phyloP scores from a whole-genome alignment of 805 yeast genomes.

The Naumovozyma castellii region DNA sequence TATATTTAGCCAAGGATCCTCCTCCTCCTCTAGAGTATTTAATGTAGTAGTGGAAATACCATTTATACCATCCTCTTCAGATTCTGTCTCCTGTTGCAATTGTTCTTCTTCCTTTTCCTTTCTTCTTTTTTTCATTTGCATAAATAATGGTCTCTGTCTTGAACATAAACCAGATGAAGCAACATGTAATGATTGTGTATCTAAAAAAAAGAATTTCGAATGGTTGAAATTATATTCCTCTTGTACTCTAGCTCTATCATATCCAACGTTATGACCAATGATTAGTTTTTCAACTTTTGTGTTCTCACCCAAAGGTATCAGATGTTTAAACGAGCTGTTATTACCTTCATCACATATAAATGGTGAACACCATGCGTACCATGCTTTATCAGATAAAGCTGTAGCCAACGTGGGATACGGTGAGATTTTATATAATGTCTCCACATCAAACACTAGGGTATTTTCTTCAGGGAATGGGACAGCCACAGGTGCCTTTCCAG shows the following conservation, averaged over 20 bases:
- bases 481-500: conserved; percentile 40
- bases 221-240: conserved; percentile 71
- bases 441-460: conserved; percentile 79
- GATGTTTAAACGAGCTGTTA: conserved; percentile 39
- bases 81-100: conserved; percentile 22
- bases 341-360: conserved; percentile 47
- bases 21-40: conserved; percentile 24
- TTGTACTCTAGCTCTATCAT: conserved; percentile 74
- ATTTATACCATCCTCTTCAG: neutral
- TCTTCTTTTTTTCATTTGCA: conserved; percentile 39
- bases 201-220: conserved; percentile 71
- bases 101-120: conserved; percentile 14
- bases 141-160: conserved; percentile 75
- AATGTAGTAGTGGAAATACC: neutral
- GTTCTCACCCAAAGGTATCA: conserved; percentile 62
- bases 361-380: conserved; percentile 96
- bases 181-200: conserved; percentile 87
- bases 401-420: conserved; percentile 73
- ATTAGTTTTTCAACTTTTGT: conserved; percentile 43
- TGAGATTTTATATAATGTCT: conserved; percentile 67
- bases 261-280: conserved; percentile 85
- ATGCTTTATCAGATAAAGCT: conserved; percentile 65
- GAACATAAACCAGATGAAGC: conserved; percentile 90
- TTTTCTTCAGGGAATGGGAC: conserved; percentile 68
- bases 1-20: conserved; percentile 77